Evolutionary conservation across 345 rosid species (phyloP), one percentile per base, ranked within the genome.

Genomic region (Lepidium didymum): DNA sequence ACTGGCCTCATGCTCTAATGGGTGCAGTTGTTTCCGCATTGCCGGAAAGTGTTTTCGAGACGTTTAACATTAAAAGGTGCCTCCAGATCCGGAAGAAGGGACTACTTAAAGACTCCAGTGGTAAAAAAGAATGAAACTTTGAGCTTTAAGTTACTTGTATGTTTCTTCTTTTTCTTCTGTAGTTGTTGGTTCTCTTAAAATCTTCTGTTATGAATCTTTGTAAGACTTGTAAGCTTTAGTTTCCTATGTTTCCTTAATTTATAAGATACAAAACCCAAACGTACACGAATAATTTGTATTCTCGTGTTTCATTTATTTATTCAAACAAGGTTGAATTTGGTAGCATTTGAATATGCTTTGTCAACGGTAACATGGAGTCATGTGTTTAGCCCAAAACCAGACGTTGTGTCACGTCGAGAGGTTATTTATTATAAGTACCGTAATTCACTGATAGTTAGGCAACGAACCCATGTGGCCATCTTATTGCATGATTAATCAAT

Each of bases 1-100:
- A 86, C 82, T 87, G 93, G 94, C 89, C 91, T 15, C 94, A 90
- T 56, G 78, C 96, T 2, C 59, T 87, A 69, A 76, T 84, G 59
- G 87, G 96, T 86, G 67, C 77, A n/a, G 65, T 87, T 62, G 42
- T 71, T 13, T 38, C 52, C 53, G 62, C 75, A n/a, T 25, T 90
- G 46, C 90, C 91, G 0, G 90, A 87, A 67, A 73, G 74, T 2
- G 58, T 43, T 1, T 53, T 90, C 0, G 96, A 90, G 66, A 59
- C 81, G 9, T 79, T 86, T 77, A 80, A 87, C 42, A 68, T 79
- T 10, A 56, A 50, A 34, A 87, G 81, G 37, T 77, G 80, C 44
- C 85, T 87, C 13, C 79, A 71, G 52, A 81, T 90, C 40, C 75
- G 91, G 53, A 87, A 77, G 82, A 81, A 78, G 56, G 94, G 91